Percentiles rank a stretch among this genome's conserved stretches.
Evolutionary conservation across 192 early-diverging fungal genomes (phyloP).

Genomic region (Thoreauomyces humboldtii): DNA sequence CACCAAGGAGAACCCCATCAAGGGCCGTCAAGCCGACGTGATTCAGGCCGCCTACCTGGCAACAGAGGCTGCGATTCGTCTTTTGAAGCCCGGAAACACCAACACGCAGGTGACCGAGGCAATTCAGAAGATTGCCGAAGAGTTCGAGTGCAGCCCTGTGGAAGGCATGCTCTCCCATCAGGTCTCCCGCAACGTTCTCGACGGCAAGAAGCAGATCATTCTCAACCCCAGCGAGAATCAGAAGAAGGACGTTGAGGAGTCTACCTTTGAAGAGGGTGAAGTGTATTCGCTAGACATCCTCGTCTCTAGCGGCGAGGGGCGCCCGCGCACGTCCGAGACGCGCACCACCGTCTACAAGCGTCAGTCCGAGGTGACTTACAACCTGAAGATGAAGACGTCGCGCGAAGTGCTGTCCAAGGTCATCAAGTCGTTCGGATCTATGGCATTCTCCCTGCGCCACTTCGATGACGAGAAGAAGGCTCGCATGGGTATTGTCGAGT

Average conservation of each 20-base stretch:
- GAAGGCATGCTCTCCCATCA: constrained; percentile 90
- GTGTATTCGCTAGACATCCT: constrained; percentile 92
- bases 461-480: constrained; percentile 90
- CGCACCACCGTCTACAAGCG: constrained; percentile 91
- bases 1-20: constrained; percentile 61
- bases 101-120: constrained; percentile 72
- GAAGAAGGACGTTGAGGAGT: constrained; percentile 62
- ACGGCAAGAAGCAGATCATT: constrained; percentile 93
- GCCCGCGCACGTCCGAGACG: constrained; percentile 55
- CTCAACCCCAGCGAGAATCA: constrained; percentile 79
- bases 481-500: constrained; percentile 89
- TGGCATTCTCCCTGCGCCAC: constrained; percentile 84
- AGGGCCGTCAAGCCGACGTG: constrained; percentile 82
- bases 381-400: constrained; percentile 85
- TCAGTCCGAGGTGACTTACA: constrained; percentile 75
- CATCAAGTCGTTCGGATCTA: constrained; percentile 73
- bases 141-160: constrained; percentile 84
- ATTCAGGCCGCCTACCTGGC: constrained; percentile 83
- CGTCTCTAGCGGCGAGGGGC: constrained; percentile 86
- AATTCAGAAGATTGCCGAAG: constrained; percentile 73
- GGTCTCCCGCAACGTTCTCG: constrained; percentile 80
- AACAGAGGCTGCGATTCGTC: constrained; percentile 77
- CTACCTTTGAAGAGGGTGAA: constrained; percentile 74
- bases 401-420: constrained; percentile 72
- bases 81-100: constrained; percentile 82